Percentiles rank a stretch among this genome's conserved stretches.
phyloP scores from a whole-genome alignment of 1,284 basidiomycete species.

The Leccinum angustisporum region DNA sequence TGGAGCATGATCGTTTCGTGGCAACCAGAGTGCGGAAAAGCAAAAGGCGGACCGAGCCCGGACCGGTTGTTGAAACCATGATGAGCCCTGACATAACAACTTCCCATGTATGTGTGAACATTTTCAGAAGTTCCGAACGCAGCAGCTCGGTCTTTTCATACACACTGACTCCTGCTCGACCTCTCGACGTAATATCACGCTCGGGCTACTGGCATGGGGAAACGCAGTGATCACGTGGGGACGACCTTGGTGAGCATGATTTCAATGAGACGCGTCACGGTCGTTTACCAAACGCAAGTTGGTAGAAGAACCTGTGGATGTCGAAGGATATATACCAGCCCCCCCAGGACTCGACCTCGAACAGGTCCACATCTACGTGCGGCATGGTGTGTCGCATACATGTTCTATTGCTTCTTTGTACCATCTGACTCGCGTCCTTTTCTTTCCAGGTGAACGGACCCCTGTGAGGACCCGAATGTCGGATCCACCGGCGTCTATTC shows the following conservation, averaged over 20 bases:
- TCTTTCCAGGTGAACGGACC: slow-evolving; percentile 61
- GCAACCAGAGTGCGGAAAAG: neutral
- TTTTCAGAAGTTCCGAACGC: neutral
- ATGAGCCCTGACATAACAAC: neutral
- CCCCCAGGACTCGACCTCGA: slow-evolving; percentile 57
- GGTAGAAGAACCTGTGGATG: slow-evolving; percentile 53
- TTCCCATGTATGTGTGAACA: slow-evolving; percentile 18
- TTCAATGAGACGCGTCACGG: neutral
- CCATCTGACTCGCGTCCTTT: slow-evolving; percentile 1
- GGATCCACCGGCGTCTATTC: slow-evolving; percentile 61
- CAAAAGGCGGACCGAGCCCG: neutral
- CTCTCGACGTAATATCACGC: neutral
- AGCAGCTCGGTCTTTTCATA: neutral
- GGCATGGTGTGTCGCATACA: slow-evolving; percentile 57
- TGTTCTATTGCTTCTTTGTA: neutral
- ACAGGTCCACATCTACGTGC: slow-evolving; percentile 73
- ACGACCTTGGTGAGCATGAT: slow-evolving; percentile 15
- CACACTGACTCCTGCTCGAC: neutral
- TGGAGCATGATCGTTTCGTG: neutral
- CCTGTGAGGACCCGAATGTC: slow-evolving; percentile 67
- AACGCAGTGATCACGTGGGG: neutral
- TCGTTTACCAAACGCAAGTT: slow-evolving; percentile 11
- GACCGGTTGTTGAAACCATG: neutral
- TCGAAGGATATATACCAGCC: slow-evolving; percentile 57
- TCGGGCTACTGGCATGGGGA: slow-evolving; percentile 6